Conservation (phyloP, 306 rosid species). For the Dryas drummondii region DNA sequence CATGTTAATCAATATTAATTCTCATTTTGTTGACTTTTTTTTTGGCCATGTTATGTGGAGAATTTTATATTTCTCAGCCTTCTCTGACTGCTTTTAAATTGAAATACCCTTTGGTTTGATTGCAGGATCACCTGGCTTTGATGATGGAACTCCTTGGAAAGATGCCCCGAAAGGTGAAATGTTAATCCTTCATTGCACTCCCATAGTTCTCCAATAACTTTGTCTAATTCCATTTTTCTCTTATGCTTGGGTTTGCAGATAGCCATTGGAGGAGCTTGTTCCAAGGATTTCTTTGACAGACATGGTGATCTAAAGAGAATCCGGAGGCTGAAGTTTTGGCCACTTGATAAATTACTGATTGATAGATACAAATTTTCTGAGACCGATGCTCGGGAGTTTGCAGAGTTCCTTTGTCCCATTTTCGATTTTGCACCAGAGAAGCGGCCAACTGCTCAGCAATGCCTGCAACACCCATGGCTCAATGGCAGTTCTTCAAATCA, state of each 20-base stretch:
- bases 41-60: conserved; percentile 1
- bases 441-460: conserved; percentile 88
- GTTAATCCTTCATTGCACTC: conserved; percentile 12
- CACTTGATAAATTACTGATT: conserved; percentile 67
- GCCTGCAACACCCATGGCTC: conserved; percentile 87
- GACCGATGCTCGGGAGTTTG: conserved; percentile 63
- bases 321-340: conserved; percentile 78
- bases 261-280: conserved; percentile 70
- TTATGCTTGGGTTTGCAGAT: conserved; percentile 49
- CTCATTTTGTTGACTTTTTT: not conserved
- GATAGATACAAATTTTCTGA: conserved; percentile 72
- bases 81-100: not conserved
- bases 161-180: conserved; percentile 79
- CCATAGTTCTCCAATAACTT: conserved; percentile 18
- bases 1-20: not conserved
- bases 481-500: conserved; percentile 37
- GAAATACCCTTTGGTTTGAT: conserved; percentile 34
- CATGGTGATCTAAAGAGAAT: conserved; percentile 94
- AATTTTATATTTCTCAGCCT: not conserved
- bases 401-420: conserved; percentile 71
- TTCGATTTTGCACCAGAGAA: conserved; percentile 80
- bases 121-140: conserved; percentile 94
- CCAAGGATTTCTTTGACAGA: conserved; percentile 87
- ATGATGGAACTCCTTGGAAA: conserved; percentile 99
- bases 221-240: conserved; percentile 14